Percentiles rank a stretch among this genome's conserved stretches.
Conservation (phyloP, 495 filamentous ascomycete species). For the Corynascus novoguineensis region DNA sequence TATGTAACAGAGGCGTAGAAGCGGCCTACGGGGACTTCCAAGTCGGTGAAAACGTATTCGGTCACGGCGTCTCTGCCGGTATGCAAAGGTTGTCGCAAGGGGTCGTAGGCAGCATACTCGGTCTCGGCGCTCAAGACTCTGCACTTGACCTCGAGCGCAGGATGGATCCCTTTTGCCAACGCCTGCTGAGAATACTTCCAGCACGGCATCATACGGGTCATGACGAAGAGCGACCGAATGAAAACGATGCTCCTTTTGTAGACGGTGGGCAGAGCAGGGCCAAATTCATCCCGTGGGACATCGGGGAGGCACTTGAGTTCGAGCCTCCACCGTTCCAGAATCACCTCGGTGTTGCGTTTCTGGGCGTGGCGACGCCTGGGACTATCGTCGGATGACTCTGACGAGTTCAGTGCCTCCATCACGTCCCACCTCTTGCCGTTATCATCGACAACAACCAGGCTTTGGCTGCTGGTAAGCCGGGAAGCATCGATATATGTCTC, state of each 20-base stretch:
- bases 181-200: conserved; percentile 76
- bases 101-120: conserved; percentile 52
- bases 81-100: conserved; percentile 65
- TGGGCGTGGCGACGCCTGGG: conserved; percentile 28
- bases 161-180: conserved; percentile 57
- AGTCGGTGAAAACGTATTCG: conserved; percentile 68
- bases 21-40: conserved; percentile 78
- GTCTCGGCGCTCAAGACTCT: conserved; percentile 60
- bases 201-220: conserved; percentile 74
- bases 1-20: conserved; percentile 77
- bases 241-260: conserved; percentile 96
- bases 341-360: conserved; percentile 56
- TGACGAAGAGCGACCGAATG: conserved; percentile 86
- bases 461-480: conserved; percentile 76
- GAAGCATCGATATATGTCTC: conserved; percentile 84
- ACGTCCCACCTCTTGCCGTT: conserved; percentile 91
- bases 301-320: conserved; percentile 57
- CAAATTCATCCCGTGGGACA: conserved; percentile 56
- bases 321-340: conserved; percentile 87
- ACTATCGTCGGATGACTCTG: conserved; percentile 50
- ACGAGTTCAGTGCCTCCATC: conserved; percentile 67
- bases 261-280: conserved; percentile 69
- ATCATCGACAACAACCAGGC: conserved; percentile 78
- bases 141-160: conserved; percentile 69
- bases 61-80: conserved; percentile 65